Evolutionary conservation across 2,329 filamentous ascomycete genomes (phyloP).

Genomic region (Capronia epimyces): DNA sequence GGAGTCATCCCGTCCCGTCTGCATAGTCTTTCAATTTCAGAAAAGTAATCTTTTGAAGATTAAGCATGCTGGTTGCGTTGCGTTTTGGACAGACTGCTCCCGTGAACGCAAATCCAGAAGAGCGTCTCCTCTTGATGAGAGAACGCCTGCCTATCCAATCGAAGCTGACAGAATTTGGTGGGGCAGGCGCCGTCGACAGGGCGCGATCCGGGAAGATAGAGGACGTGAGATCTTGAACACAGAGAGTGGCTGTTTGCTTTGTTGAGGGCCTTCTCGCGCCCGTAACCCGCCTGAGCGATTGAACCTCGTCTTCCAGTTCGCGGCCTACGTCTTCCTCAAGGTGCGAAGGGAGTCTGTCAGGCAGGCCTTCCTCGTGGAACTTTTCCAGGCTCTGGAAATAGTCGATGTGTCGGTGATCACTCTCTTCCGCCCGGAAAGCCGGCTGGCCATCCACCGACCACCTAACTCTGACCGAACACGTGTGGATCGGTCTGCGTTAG

Average conservation of each 20-base stretch:
- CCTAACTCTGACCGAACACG: constrained; percentile 19
- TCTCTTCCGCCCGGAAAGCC: constrained; percentile 16
- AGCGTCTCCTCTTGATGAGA: not conserved
- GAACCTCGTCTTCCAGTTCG: constrained; percentile 12
- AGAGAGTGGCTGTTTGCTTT: constrained; percentile 1
- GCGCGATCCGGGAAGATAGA: constrained; percentile 10
- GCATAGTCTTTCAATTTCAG: too few species aligned
- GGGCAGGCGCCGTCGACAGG: constrained; percentile 6
- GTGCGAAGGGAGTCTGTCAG: constrained; percentile 12
- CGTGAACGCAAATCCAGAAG: not conserved
- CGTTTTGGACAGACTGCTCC: constrained; percentile 12
- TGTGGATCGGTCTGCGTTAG: constrained; percentile 12
- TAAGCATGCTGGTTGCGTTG: constrained; percentile 15
- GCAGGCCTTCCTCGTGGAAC: constrained; percentile 20
- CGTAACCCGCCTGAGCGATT: not conserved
- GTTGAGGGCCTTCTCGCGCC: not conserved
- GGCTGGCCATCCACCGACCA: constrained; percentile 23
- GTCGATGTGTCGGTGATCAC: constrained; percentile 20
- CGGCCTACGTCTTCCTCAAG: constrained; percentile 14
- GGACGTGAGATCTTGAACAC: constrained; percentile 5
- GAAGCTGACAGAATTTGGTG: constrained; percentile 5
- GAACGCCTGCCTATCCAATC: constrained; percentile 1
- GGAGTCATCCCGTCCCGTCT: too few species aligned
- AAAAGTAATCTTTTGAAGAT: too few species aligned
- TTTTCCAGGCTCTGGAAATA: constrained; percentile 23